Evolutionary conservation across 768 basidiomycete species (phyloP).

Genomic region (Agaricus sinodeliciosus): DNA sequence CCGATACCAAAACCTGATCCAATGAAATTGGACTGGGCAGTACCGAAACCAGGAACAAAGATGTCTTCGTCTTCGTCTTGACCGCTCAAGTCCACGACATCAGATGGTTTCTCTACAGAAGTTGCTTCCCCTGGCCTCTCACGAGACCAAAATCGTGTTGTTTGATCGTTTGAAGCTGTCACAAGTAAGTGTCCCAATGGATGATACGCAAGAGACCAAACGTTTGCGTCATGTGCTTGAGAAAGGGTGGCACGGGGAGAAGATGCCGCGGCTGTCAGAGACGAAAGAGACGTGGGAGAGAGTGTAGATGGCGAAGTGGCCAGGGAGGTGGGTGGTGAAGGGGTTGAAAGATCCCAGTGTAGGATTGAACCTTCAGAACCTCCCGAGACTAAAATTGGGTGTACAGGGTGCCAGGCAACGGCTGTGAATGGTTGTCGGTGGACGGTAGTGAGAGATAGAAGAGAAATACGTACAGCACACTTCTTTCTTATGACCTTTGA

Average conservation of each 20-base stretch:
- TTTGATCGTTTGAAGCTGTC: slow-evolving; percentile 95
- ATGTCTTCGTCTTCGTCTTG: slow-evolving; percentile 69
- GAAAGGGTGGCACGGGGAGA: slow-evolving; percentile 78
- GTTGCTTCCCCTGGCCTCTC: slow-evolving; percentile 80
- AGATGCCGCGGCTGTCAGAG: slow-evolving; percentile 24
- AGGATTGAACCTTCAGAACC: slow-evolving; percentile 92
- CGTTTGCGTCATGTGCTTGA: slow-evolving; percentile 97
- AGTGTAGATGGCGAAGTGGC: slow-evolving; percentile 32
- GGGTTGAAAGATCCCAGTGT: slow-evolving; percentile 85
- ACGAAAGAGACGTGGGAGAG: slow-evolving; percentile 38
- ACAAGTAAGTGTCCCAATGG: slow-evolving; percentile 93
- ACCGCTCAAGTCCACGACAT: slow-evolving; percentile 47
- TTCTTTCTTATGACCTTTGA: slow-evolving; percentile 98
- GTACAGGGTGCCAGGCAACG: slow-evolving; percentile 92
- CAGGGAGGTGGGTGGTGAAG: slow-evolving; percentile 14
- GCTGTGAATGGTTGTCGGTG: slow-evolving; percentile 36
- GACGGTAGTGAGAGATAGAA: background rate
- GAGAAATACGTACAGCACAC: slow-evolving; percentile 72
- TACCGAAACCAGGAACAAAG: slow-evolving; percentile 61
- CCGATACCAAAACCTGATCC: slow-evolving; percentile 25
- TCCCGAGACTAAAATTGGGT: slow-evolving; percentile 87
- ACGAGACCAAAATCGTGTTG: slow-evolving; percentile 97
- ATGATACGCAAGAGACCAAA: slow-evolving; percentile 94
- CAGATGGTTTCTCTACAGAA: slow-evolving; percentile 81
- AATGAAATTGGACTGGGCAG: slow-evolving; percentile 28